Evolutionary conservation across 2,329 filamentous ascomycete species (phyloP).

Genomic region (Juglanconis oblonga): DNA sequence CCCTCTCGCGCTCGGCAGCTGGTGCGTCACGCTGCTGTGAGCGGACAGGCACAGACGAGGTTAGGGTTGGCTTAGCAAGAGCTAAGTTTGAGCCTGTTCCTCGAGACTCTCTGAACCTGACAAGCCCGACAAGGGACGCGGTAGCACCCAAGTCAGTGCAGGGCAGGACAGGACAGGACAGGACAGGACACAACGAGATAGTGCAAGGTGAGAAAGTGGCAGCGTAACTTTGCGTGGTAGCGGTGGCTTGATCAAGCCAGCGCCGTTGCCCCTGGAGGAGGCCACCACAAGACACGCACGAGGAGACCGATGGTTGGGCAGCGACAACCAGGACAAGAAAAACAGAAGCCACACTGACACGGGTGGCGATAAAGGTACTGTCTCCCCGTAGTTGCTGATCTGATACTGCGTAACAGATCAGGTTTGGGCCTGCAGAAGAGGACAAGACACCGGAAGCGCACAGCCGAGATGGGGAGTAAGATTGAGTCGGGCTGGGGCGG

Average conservation of each 20-base stretch:
- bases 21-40: not conserved
- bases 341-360: not conserved
- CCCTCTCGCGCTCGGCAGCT: not conserved
- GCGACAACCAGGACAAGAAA: slow-evolving; percentile 22
- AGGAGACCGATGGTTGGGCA: slow-evolving; percentile 37
- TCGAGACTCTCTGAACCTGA: not conserved
- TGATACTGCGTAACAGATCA: not conserved
- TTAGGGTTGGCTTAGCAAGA: not conserved
- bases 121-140: not conserved
- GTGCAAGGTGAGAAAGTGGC: not conserved
- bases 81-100: not conserved
- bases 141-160: too few species aligned
- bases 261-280: not conserved
- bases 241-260: not conserved
- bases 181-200: not conserved
- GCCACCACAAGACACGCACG: slow-evolving; percentile 15
- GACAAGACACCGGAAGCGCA: not conserved
- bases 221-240: not conserved
- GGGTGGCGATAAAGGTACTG: too few species aligned
- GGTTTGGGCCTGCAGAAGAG: too few species aligned
- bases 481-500: not conserved
- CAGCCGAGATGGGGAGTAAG: not conserved
- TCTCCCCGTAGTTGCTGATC: too few species aligned
- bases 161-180: too few species aligned
- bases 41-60: not conserved